Evolutionary conservation across 371 early-diverging fungal genomes (phyloP).

Genomic region (Coemansia sp.): DNA sequence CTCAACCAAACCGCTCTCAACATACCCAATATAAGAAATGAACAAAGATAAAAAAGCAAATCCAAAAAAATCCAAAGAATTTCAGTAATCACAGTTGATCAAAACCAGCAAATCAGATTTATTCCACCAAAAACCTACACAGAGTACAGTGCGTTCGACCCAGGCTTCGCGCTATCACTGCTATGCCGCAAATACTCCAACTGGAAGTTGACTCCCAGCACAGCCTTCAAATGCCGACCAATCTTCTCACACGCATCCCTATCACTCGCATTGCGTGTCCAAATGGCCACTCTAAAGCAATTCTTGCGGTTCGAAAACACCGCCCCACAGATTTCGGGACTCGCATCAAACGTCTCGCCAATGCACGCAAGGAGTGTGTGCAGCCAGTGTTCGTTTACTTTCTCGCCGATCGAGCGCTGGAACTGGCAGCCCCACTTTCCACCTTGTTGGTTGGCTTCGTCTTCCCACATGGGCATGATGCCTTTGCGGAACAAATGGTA

Average conservation of each 20-base stretch:
- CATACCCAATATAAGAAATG: too few species aligned
- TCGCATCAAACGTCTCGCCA: constrained; percentile 85
- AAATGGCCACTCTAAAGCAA: constrained; percentile 82
- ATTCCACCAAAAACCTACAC: not conserved
- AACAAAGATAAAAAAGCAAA: too few species aligned
- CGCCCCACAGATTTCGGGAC: constrained; percentile 86
- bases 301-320: constrained; percentile 84
- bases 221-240: constrained; percentile 44
- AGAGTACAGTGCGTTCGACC: not conserved
- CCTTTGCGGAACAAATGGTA: constrained; percentile 97
- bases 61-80: too few species aligned
- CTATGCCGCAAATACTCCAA: constrained; percentile 24
- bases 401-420: constrained; percentile 70
- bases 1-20: too few species aligned
- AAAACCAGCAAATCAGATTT: too few species aligned
- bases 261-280: constrained; percentile 81
- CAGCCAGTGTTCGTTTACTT: constrained; percentile 85
- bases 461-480: constrained; percentile 99
- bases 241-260: constrained; percentile 55
- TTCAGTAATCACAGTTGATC: too few species aligned
- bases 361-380: constrained; percentile 86
- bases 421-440: constrained; percentile 94
- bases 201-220: constrained; percentile 27
- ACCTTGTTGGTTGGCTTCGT: constrained; percentile 91
- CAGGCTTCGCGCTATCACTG: not conserved